Base-by-base conservation (phyloP, 2,329 filamentous ascomycete species). In the Beauveria asiatica region DNA sequence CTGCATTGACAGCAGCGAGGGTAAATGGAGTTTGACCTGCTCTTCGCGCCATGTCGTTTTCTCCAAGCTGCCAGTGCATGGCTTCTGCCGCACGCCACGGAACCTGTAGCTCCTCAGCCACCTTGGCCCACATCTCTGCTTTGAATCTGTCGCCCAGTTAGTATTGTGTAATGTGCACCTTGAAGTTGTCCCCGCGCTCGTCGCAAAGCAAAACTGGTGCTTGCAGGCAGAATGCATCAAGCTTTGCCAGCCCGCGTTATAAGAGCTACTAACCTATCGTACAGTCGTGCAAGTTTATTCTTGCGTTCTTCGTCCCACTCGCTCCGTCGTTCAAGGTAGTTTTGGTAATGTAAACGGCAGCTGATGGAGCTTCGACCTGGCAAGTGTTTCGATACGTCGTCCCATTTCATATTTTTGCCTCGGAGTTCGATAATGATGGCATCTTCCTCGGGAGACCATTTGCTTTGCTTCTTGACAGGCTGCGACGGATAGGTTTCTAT, bases 281-380 rank as follows among this genome's bases (percentile, higher is more conserved):
- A 97, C 48, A 97, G 82, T 68, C 92, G 83, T 42, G 93, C 93
- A 55, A 97, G 85, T 77, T 96, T 97, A 76, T 97, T 96, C 78
- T 97, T 97, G 72, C 91, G 89, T 73, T 97, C 93, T 70, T 97
- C 94, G 69, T 97, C 92, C 92, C 93, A 97, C 71, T 96, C 91
- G 68, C 90, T 92, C 61, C 92, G 83, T 69, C 92, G 84, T 74
- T 99, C 94, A 57, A 97, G 83, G 72, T 97, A 97, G 72, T 99
- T 99, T 69, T 97, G 93, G 73, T 97, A 97, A 70, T 96, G 92
- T 56, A 97, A 80, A 48, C 93, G 87, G 74, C 93, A 97, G 67
- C 92, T 96, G 69, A 97, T 97, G 61, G 92, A 88, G 74, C 92
- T 97, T 67, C 94, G 85, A 63, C 93, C 93, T 3, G 92, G 92